Base-by-base conservation (phyloP, 2,329 filamentous ascomycete genomes). In the Ophiosphaerella narmari region DNA sequence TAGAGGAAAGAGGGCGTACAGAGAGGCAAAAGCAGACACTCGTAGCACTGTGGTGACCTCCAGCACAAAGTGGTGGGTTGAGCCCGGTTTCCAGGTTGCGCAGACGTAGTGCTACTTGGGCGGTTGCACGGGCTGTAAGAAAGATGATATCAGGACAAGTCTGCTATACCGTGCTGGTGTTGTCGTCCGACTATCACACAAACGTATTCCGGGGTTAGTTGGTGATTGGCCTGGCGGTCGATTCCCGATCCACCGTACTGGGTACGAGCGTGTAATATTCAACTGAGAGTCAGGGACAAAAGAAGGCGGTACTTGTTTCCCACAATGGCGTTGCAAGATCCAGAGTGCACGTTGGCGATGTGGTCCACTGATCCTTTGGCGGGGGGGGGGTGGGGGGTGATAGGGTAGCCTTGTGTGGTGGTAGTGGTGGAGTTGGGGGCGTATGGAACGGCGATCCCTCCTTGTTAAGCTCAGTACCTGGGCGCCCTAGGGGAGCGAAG, bases 381-480 rank as follows among this genome's bases (percentile, higher is more conserved):
- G 57, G 52, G 11, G 26, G 53, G 50, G 47, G 43, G 26, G 53
- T 49, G 47, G 43, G 46, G 45, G 48, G 39, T 48, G 59, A 54
- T 52, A 48, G 45, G 49, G 39, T 49, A 60, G 55, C 54, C 53
- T 58, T 54, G 54, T 59, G 55, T 56, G 54, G 45, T 29, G 23
- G 38, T 59, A 60, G 52, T 67, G 66, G 70, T 67, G 70, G 63
- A 67, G 66, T 65, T 57, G 63, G 66, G 68, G 68, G 68, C 68
- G 67, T 60, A 64, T 57, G 67, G 62, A 70, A 71, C 68, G 76
- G 73, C 76, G 77, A 78, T 78, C 76, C 37, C 61, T 60, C 74
- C 75, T 76, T 77, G 75, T 78, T 77, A 78, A 77, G 75, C 74
- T 76, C 72, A 73, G 71, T 71, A 72, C 68, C 71, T 73, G 75